These are phyloP conservation scores for Suillus luteus DNA, from an alignment of 768 basidiomycete genomes.

Conservation along the genomic window DNA sequence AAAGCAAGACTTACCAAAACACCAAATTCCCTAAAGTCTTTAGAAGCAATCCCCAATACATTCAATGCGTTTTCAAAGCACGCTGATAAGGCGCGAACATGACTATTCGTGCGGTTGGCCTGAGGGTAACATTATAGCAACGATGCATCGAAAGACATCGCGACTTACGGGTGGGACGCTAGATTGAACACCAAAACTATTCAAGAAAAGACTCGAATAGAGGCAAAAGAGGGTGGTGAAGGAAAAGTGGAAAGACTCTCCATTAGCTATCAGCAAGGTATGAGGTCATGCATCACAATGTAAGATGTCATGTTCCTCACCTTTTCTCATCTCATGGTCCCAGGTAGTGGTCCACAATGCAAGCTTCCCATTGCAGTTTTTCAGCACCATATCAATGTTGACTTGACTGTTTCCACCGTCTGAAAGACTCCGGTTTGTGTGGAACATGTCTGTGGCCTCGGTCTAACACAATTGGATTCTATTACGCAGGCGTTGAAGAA, in stretches of 20 bases:
- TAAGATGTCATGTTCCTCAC: conserved; percentile 36
- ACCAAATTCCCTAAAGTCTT: conserved; percentile 72
- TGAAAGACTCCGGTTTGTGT: conserved; percentile 47
- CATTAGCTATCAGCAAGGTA: conserved; percentile 50
- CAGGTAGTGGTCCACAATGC: conserved; percentile 73
- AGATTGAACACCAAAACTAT: conserved; percentile 78
- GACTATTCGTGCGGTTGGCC: conserved; percentile 60
- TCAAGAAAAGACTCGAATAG: conserved; percentile 79
- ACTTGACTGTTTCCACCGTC: conserved; percentile 57
- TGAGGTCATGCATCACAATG: conserved; percentile 5
- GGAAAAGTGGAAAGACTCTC: conserved; percentile 74
- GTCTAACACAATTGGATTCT: conserved; percentile 38
- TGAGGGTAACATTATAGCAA: conserved; percentile 25
- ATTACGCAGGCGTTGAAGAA: not conserved
- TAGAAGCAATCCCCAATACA: conserved; percentile 67
- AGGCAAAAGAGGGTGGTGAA: conserved; percentile 77
- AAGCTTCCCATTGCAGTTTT: conserved; percentile 71
- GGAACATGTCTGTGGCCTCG: conserved; percentile 78
- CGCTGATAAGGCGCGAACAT: conserved; percentile 64
- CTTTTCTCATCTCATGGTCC: conserved; percentile 72
- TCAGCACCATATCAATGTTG: conserved; percentile 72
- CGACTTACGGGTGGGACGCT: conserved; percentile 55
- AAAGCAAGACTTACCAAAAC: conserved; percentile 57
- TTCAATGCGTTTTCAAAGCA: conserved; percentile 78
- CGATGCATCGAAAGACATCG: conserved; percentile 1